Conservation (phyloP, 2,329 filamentous ascomycete species). For the Chaetomium globosum region DNA sequence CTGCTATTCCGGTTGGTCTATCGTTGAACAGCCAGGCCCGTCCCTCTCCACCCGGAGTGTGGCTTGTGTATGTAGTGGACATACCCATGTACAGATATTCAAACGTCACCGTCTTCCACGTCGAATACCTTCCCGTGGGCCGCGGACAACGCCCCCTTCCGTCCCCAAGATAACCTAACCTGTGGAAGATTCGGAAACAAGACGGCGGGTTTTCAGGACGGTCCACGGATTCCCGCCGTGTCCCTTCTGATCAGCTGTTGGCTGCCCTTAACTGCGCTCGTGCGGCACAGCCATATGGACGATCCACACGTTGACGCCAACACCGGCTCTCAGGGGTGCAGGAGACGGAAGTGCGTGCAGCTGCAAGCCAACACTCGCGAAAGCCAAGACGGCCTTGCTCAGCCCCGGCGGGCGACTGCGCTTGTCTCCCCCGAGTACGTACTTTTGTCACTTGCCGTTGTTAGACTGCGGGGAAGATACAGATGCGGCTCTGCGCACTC, state of each 20-base stretch:
- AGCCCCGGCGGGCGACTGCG: slow-evolving; percentile 8
- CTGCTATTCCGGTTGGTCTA: too few species aligned
- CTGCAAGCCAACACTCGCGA: background rate
- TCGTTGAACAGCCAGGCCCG: background rate
- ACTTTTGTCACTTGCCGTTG: background rate
- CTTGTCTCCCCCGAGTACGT: slow-evolving; percentile 6
- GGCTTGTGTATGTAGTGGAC: background rate
- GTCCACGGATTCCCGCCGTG: background rate
- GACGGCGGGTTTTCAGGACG: background rate
- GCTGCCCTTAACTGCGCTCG: slow-evolving; percentile 2
- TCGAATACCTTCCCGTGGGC: background rate
- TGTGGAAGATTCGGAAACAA: background rate
- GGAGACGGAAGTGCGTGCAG: background rate
- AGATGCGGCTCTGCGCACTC: slow-evolving; percentile 14
- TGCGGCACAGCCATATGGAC: slow-evolving; percentile 10
- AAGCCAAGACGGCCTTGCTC: slow-evolving; percentile 6
- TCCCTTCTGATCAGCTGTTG: slow-evolving; percentile 9
- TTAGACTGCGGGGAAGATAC: slow-evolving; percentile 8
- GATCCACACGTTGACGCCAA: slow-evolving; percentile 6
- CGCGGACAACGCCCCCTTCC: background rate
- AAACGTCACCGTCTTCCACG: background rate
- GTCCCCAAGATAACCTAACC: background rate
- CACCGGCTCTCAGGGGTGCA: slow-evolving; percentile 10
- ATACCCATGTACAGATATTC: too few species aligned
- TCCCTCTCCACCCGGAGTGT: background rate